Evolutionary conservation across 2,329 filamentous ascomycete genomes (phyloP).

Genomic region (Orbilia ellipsospora): DNA sequence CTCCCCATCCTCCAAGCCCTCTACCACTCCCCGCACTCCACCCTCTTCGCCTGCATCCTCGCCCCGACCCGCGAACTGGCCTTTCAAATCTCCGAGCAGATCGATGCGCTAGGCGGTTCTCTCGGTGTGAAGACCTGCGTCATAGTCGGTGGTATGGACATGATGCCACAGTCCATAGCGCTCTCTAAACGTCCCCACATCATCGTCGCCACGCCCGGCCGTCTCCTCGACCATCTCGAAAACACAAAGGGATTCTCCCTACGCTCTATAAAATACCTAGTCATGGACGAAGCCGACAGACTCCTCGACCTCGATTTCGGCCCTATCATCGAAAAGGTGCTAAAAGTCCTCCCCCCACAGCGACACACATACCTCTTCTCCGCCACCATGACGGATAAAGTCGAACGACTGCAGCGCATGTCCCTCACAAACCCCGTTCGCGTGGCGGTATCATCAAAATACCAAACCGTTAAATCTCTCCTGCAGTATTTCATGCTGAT

Average conservation of each 20-base stretch:
- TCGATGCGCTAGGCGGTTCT: conserved; percentile 85
- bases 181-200: conserved; percentile 97
- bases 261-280: conserved; percentile 82
- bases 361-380: conserved; percentile 88
- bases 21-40: conserved; percentile 81
- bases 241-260: conserved; percentile 97
- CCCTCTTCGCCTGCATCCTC: conserved; percentile 87
- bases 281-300: conserved; percentile 94
- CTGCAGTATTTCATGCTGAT: conserved; percentile 88
- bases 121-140: conserved; percentile 89
- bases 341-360: conserved; percentile 82
- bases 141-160: conserved; percentile 93
- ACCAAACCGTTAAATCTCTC: conserved; percentile 90
- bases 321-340: conserved; percentile 88
- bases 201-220: conserved; percentile 88
- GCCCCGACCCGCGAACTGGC: conserved; percentile 94
- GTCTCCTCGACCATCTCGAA: conserved; percentile 89
- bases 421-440: conserved; percentile 85
- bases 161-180: conserved; percentile 90
- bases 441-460: conserved; percentile 83
- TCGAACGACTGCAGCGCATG: conserved; percentile 90
- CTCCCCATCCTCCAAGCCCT: conserved; percentile 82
- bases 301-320: conserved; percentile 95
- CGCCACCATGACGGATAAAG: conserved; percentile 92
- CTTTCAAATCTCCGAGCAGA: conserved; percentile 86